phyloP scores from a whole-genome alignment of 1,284 basidiomycete genomes.

The Marasmius sp. region DNA sequence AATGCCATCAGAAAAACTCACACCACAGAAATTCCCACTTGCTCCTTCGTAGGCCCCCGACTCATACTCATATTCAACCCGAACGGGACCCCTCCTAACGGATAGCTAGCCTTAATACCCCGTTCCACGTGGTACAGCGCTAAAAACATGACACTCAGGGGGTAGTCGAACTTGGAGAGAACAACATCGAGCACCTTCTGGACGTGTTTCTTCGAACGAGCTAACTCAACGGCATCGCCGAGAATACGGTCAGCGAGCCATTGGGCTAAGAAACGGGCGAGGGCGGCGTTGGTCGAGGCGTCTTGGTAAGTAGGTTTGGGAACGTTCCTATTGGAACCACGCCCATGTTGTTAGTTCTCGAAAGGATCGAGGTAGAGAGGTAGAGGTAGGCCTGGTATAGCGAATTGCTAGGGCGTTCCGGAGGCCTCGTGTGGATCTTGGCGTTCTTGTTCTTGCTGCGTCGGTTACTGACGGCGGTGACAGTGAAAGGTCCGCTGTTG shows the following conservation, averaged over 20 bases:
- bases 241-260: not conserved
- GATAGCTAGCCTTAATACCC: not conserved
- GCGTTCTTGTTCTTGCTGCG: not conserved
- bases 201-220: not conserved
- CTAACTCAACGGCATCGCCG: not conserved
- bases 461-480: not conserved
- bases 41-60: not conserved
- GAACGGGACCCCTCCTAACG: not conserved
- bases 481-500: not conserved
- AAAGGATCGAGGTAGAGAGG: not conserved
- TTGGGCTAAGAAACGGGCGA: not conserved
- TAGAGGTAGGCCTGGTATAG: not conserved
- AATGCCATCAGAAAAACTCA: not conserved
- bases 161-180: not conserved
- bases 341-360: not conserved
- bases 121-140: not conserved
- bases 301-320: not conserved
- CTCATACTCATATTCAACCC: not conserved
- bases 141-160: not conserved
- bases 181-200: not conserved
- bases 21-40: not conserved
- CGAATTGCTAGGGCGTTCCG: not conserved
- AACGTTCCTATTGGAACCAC: not conserved
- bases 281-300: not conserved
- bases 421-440: not conserved